Percentiles rank a stretch among this genome's conserved stretches.
Evolutionary conservation across 1,139 yeast genomes (phyloP).

Genomic region (Debaryomycetaceae sp.): DNA sequence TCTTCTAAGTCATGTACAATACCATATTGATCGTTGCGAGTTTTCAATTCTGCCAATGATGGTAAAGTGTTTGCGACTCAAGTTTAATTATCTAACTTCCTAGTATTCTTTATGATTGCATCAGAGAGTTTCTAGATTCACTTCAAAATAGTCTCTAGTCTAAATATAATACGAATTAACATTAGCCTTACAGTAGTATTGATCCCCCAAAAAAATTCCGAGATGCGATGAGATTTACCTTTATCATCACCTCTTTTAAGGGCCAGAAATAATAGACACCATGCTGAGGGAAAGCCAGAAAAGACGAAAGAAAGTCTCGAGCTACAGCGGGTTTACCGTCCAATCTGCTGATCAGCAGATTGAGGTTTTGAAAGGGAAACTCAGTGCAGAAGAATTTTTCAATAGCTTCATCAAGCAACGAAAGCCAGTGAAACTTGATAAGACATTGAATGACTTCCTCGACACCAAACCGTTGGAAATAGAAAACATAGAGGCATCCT

Average conservation of each 20-base stretch:
- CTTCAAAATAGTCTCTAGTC: background rate
- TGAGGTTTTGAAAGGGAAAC: slow-evolving; percentile 6
- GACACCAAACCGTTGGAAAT: slow-evolving; percentile 29
- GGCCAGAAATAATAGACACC: background rate
- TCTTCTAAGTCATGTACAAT: background rate
- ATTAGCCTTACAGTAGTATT: no score
- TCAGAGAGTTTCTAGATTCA: background rate
- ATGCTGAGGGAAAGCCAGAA: background rate
- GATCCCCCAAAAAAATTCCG: no score
- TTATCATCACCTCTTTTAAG: background rate
- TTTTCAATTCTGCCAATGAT: background rate
- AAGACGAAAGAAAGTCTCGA: slow-evolving; percentile 1
- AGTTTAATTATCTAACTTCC: background rate
- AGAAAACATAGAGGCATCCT: slow-evolving; percentile 29
- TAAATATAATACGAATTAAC: background rate
- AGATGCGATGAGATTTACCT: background rate
- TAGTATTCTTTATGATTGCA: background rate
- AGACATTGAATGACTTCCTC: slow-evolving; percentile 15
- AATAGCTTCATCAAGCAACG: slow-evolving; percentile 26
- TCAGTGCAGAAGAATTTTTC: slow-evolving; percentile 20
- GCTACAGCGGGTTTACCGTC: slow-evolving; percentile 9
- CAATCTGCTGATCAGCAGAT: slow-evolving; percentile 10
- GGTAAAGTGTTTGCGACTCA: background rate
- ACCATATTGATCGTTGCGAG: background rate
- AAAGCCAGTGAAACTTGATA: slow-evolving; percentile 36